These are phyloP conservation scores for Podospora comata DNA, from an alignment of 495 filamentous ascomycete species.

Conservation along the genomic window DNA sequence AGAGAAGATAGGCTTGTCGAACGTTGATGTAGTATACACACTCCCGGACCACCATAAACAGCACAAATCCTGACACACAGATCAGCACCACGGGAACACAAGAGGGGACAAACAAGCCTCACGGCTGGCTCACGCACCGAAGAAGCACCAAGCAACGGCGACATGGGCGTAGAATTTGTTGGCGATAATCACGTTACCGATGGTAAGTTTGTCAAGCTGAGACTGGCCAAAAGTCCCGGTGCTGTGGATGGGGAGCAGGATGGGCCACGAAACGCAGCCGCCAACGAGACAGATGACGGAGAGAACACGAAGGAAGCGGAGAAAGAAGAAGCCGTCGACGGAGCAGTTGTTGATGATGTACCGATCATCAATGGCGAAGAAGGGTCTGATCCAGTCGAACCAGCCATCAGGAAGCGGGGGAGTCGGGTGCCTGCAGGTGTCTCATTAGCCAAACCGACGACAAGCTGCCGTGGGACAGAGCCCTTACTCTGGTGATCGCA, in stretches of 20 bases:
- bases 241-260: slow-evolving; percentile 74
- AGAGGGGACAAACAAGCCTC: neutral
- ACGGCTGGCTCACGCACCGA: slow-evolving; percentile 46
- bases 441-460: slow-evolving; percentile 10
- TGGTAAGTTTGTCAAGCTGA: slow-evolving; percentile 61
- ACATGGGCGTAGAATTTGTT: slow-evolving; percentile 61
- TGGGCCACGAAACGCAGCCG: slow-evolving; percentile 67
- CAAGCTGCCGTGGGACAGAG: neutral
- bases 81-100: slow-evolving; percentile 7
- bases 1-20: slow-evolving; percentile 69
- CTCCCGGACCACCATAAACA: slow-evolving; percentile 64
- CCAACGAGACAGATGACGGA: slow-evolving; percentile 71
- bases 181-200: slow-evolving; percentile 59
- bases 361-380: slow-evolving; percentile 59
- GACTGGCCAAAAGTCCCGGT: slow-evolving; percentile 61
- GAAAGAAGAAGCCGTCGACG: slow-evolving; percentile 71
- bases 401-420: slow-evolving; percentile 64
- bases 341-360: slow-evolving; percentile 64
- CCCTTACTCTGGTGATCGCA: slow-evolving; percentile 33
- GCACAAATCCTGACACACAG: slow-evolving; percentile 51
- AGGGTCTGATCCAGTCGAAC: slow-evolving; percentile 61
- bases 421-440: slow-evolving; percentile 56
- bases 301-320: slow-evolving; percentile 73
- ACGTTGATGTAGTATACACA: slow-evolving; percentile 66
- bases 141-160: slow-evolving; percentile 59